Evolutionary conservation across 352 stramenopile species (phyloP).

Genomic region (Discostella stelligera): DNA sequence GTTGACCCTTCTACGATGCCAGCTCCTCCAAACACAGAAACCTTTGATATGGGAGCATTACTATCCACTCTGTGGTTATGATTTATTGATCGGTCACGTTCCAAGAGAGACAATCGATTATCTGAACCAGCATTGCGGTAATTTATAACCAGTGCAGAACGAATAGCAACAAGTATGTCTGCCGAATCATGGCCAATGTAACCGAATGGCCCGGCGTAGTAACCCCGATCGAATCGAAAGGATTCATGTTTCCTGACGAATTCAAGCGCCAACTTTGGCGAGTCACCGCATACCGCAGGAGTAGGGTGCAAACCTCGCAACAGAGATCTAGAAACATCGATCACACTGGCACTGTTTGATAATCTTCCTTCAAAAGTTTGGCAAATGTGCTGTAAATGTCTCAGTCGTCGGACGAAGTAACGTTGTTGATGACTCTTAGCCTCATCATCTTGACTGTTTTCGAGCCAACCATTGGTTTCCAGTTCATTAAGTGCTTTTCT

Average conservation of each 20-base stretch:
- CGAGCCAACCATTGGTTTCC: slow-evolving; percentile 48
- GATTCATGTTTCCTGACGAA: slow-evolving; percentile 75
- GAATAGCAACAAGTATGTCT: slow-evolving; percentile 79
- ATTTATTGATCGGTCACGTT: slow-evolving; percentile 14
- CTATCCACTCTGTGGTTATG: slow-evolving; percentile 6
- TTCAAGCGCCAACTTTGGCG: slow-evolving; percentile 45
- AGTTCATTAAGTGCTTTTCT: slow-evolving; percentile 54
- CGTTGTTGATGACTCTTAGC: slow-evolving; percentile 6
- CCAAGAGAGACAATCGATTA: neutral
- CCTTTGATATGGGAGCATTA: slow-evolving; percentile 33
- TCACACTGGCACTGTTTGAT: slow-evolving; percentile 37
- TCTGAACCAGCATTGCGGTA: slow-evolving; percentile 16
- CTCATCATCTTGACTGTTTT: slow-evolving; percentile 32
- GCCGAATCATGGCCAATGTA: slow-evolving; percentile 62
- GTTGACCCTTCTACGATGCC: slow-evolving; percentile 79
- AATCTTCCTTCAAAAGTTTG: slow-evolving; percentile 62
- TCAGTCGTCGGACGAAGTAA: slow-evolving; percentile 65
- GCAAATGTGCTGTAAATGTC: slow-evolving; percentile 80
- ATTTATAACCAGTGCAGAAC: slow-evolving; percentile 66
- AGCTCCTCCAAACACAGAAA: slow-evolving; percentile 73
- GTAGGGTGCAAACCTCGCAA: slow-evolving; percentile 73
- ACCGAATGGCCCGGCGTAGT: slow-evolving; percentile 78
- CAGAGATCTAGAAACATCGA: slow-evolving; percentile 60
- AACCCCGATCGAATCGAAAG: slow-evolving; percentile 68
- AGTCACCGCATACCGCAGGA: slow-evolving; percentile 75